A percentile compares a stretch with the other conserved stretches of the same genome.
phyloP scores from a whole-genome alignment of 768 basidiomycete species.

The Russula sp. region DNA sequence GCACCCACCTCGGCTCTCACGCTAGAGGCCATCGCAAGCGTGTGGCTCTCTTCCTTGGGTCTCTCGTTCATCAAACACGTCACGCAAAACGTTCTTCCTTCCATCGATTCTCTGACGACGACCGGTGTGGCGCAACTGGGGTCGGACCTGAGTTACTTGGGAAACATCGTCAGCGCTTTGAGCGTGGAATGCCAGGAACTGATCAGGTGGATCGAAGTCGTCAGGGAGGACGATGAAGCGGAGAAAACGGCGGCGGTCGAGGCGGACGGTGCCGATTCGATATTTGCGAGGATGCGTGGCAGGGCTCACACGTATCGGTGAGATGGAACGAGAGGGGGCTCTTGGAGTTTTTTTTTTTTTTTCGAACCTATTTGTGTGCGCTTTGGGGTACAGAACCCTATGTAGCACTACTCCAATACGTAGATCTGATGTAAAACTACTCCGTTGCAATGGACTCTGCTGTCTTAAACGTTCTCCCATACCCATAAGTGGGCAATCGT shows the following conservation, averaged over 20 bases:
- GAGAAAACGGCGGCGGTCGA: slow-evolving; percentile 6
- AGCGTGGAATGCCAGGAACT: slow-evolving; percentile 83
- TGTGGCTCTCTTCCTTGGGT: slow-evolving; percentile 91
- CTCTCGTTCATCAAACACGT: slow-evolving; percentile 72
- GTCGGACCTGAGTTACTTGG: slow-evolving; percentile 83
- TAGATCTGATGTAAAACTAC: neutral
- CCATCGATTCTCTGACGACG: slow-evolving; percentile 53
- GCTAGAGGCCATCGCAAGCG: slow-evolving; percentile 77
- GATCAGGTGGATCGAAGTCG: slow-evolving; percentile 70
- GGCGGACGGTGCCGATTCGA: slow-evolving; percentile 10
- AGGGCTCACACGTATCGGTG: neutral
- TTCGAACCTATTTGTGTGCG: too few relatives aligned
- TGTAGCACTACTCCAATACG: neutral
- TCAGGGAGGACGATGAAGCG: slow-evolving; percentile 48
- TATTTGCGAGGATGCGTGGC: slow-evolving; percentile 18
- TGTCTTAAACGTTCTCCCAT: too few relatives aligned
- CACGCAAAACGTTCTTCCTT: slow-evolving; percentile 62
- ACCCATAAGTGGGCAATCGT: too few relatives aligned
- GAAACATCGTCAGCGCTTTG: slow-evolving; percentile 84
- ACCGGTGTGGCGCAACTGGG: slow-evolving; percentile 77
- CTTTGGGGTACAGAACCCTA: too few relatives aligned
- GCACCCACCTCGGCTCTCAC: slow-evolving; percentile 34
- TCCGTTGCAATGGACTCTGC: too few relatives aligned
- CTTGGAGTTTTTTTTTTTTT: too few relatives aligned
- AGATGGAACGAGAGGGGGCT: neutral